Evolutionary conservation across 2,329 filamentous ascomycete species (phyloP), one percentile per base, ranked within the genome.

Genomic region (Ustulina deusta): DNA sequence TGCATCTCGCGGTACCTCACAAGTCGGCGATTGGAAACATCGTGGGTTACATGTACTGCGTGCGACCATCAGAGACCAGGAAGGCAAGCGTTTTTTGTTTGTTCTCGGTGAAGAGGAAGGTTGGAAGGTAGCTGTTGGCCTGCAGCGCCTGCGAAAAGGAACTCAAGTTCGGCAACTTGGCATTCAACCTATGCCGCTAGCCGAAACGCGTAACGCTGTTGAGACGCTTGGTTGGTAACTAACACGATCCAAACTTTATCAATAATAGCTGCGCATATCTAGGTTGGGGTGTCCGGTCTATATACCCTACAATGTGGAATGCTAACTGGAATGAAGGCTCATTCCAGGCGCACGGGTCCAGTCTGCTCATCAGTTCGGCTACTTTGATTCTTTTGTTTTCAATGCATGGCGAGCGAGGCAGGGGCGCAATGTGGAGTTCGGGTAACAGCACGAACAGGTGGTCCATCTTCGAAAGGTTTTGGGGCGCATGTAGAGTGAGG

Each of bases 11-110:
- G 79, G 82, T 80, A 81, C 83, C 78, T 77, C 79, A 60, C 84
- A 85, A 82, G 83, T 82, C 56, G 87, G 86, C 66, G 85, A 86
- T 72, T 85, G 83, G 82, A 86, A 83, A 77, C 78, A 79, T 63
- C 86, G 83, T 70, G 86, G 87, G 59, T 77, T 89, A 60, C 90
- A 91, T 76, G 78, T 92, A 10, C 79, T 92, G 64, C 85, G 89
- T 58, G 89, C 89, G 25, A 89, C 85, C 15, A 83, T 91, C 65
- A 82, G 88, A 62, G 89, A 92, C 74, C 87, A 90, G 71, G 89
- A 91, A 68, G 88, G 87, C 49, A 90, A 90, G 79, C 84, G 88
- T 40, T 91, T 87, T 74, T 78, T 91, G 40, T 91, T 91, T 74
- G 84, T 91, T 10, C 79, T 91, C 38, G 82, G 84, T 46, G 88